Evolutionary conservation across 805 yeast species (phyloP).

Genomic region (Debaryomyces maramus): DNA sequence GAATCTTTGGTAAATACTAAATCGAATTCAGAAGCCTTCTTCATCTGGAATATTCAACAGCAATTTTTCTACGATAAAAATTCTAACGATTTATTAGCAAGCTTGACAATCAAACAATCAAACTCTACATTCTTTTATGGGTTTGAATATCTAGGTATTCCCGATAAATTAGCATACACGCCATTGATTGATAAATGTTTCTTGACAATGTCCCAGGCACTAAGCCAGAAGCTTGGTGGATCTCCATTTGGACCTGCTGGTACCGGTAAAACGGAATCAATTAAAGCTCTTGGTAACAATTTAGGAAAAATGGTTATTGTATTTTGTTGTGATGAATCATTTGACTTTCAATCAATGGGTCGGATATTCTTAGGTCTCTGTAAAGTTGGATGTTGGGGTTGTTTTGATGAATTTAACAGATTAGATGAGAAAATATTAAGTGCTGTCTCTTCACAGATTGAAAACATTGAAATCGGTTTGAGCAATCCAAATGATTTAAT

Average conservation of each 20-base stretch:
- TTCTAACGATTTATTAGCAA: slow-evolving; percentile 23
- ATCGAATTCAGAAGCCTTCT: slow-evolving; percentile 14
- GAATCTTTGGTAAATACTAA: slow-evolving; percentile 12
- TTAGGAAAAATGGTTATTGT: slow-evolving; percentile 82
- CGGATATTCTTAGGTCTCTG: slow-evolving; percentile 77
- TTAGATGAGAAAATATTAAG: slow-evolving; percentile 69
- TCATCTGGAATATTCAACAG: slow-evolving; percentile 55
- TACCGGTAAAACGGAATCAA: slow-evolving; percentile 91
- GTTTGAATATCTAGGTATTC: slow-evolving; percentile 77
- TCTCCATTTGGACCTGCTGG: slow-evolving; percentile 97
- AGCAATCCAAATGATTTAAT: slow-evolving; percentile 23
- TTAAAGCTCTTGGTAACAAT: slow-evolving; percentile 78
- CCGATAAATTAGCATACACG: slow-evolving; percentile 73
- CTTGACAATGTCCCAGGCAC: slow-evolving; percentile 69
- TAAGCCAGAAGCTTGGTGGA: slow-evolving; percentile 77
- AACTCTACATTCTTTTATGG: slow-evolving; percentile 61
- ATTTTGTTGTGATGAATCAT: slow-evolving; percentile 88
- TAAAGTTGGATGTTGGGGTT: slow-evolving; percentile 88
- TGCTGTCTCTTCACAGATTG: slow-evolving; percentile 82
- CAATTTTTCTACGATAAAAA: slow-evolving; percentile 40
- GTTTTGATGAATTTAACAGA: slow-evolving; percentile 94
- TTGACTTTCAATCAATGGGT: slow-evolving; percentile 77
- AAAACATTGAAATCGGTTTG: slow-evolving; percentile 62
- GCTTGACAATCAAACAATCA: slow-evolving; percentile 53
- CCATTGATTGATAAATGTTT: slow-evolving; percentile 67